Conservation (phyloP, 768 basidiomycete genomes). For the Brasilioporus rufonigricans region DNA sequence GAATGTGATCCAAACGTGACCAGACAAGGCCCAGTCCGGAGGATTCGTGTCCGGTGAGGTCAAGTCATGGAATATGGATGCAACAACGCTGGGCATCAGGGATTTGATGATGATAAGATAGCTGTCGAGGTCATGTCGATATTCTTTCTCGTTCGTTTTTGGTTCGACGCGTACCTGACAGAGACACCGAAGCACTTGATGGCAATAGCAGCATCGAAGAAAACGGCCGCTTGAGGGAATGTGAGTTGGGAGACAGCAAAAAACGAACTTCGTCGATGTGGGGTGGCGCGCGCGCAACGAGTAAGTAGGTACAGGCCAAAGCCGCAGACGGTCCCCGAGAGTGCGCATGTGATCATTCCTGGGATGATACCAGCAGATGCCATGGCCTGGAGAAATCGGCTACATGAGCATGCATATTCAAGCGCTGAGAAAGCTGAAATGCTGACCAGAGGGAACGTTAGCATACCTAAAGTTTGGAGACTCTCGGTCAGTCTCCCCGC, state of each 20-base stretch:
- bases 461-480: conserved; percentile 58
- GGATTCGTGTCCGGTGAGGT: conserved; percentile 61
- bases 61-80: conserved; percentile 77
- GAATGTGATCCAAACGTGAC: conserved; percentile 79
- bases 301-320: conserved; percentile 92
- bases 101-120: conserved; percentile 92
- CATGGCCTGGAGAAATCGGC: conserved; percentile 58
- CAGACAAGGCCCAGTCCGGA: conserved; percentile 73
- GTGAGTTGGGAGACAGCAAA: conserved; percentile 82
- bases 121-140: conserved; percentile 35
- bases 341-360: conserved; percentile 82
- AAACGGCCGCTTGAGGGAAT: conserved; percentile 81
- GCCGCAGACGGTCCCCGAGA: conserved; percentile 71
- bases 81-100: conserved; percentile 88
- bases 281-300: conserved; percentile 73
- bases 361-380: conserved; percentile 88
- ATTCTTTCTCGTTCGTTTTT: neutral
- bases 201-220: conserved; percentile 93
- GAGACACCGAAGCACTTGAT: conserved; percentile 97
- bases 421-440: neutral
- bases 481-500: neutral
- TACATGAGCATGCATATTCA: neutral
- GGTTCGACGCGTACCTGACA: conserved; percentile 59
- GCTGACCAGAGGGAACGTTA: conserved; percentile 79
- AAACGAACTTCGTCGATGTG: conserved; percentile 77